Evolutionary conservation across 257 asterid genomes (phyloP), one percentile per base, ranked within the genome.

Genomic region (Thymus quinquecostatus): DNA sequence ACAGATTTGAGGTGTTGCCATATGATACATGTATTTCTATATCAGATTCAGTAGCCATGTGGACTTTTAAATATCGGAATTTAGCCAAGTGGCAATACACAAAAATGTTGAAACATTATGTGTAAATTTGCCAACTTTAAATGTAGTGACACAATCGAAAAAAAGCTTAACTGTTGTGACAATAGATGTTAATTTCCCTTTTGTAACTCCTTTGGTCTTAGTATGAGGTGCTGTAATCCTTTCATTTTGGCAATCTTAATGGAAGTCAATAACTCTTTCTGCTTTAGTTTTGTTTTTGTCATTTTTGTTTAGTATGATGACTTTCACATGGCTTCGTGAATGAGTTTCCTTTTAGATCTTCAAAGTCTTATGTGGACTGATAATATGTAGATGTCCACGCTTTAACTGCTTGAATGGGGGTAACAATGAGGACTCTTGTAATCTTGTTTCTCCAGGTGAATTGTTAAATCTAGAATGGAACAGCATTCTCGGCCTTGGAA

Each of bases 291-390:
- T 38, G 28, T 13, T 6, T 54, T 43, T 29, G 64, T 60, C 62
- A 45, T 54, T 27, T 41, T 60, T 34, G 29, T 45, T 57, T 67
- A 61, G 45, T 45, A 40, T 32, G 40, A 14, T 10, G 72, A 59
- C 65, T 60, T 55, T n/a, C 54, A 27, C 14, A 44, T 61, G 27
- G 47, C 27, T 29, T 64, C 30, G 3, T 2, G 5, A 53, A 49
- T 66, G 63, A 32, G 55, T 33, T 70, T 32, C 68, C 62, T 66
- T 38, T 71, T 70, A 60, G 34, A 58, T 70, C 59, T 64, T 74
- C 50, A 41, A 32, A 73, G 54, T 56, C 71, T 51, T 9, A 40
- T 50, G 21, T 10, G 53, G 59, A 59, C 33, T 8, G 45, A 51
- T 21, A 64, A 51, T 57, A n/a, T 6, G 21, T 49, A 30, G 21